phyloP scores from a whole-genome alignment of 495 filamentous ascomycete species.

The Schizothecium vesticola region DNA sequence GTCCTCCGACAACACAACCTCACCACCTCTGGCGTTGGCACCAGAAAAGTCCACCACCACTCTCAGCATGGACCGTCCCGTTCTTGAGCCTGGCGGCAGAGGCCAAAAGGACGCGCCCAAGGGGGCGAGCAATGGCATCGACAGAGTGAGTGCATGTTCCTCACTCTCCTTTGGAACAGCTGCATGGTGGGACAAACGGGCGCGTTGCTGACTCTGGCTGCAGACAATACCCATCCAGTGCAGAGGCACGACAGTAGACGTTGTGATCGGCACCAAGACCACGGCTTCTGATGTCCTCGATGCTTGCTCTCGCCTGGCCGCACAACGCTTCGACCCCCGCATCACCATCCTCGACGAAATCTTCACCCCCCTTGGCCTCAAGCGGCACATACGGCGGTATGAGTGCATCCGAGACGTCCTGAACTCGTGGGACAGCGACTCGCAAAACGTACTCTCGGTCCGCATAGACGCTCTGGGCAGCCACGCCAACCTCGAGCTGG shows the following conservation, averaged over 20 bases:
- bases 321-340: slow-evolving; percentile 52
- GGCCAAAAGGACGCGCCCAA: slow-evolving; percentile 69
- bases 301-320: slow-evolving; percentile 44
- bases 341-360: slow-evolving; percentile 68
- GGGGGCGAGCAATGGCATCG: slow-evolving; percentile 78
- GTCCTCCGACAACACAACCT: slow-evolving; percentile 6
- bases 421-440: slow-evolving; percentile 85
- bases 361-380: slow-evolving; percentile 69
- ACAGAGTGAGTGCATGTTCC: slow-evolving; percentile 49
- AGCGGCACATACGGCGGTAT: slow-evolving; percentile 78
- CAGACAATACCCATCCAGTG: slow-evolving; percentile 64
- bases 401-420: slow-evolving; percentile 83
- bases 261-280: slow-evolving; percentile 68
- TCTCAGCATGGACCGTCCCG: slow-evolving; percentile 9
- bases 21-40: slow-evolving; percentile 8
- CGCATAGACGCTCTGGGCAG: slow-evolving; percentile 29
- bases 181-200: slow-evolving; percentile 1
- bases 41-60: slow-evolving; percentile 22
- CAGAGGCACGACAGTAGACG: slow-evolving; percentile 52
- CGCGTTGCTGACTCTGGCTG: neutral
- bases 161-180: neutral
- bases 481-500: slow-evolving; percentile 40
- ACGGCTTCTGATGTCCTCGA: slow-evolving; percentile 66
- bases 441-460: slow-evolving; percentile 63
- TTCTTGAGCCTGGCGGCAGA: slow-evolving; percentile 30